Evolutionary conservation across 1,284 basidiomycete genomes (phyloP), one percentile per base, ranked within the genome.

Genomic region (Neotropicomus parvogracilis): DNA sequence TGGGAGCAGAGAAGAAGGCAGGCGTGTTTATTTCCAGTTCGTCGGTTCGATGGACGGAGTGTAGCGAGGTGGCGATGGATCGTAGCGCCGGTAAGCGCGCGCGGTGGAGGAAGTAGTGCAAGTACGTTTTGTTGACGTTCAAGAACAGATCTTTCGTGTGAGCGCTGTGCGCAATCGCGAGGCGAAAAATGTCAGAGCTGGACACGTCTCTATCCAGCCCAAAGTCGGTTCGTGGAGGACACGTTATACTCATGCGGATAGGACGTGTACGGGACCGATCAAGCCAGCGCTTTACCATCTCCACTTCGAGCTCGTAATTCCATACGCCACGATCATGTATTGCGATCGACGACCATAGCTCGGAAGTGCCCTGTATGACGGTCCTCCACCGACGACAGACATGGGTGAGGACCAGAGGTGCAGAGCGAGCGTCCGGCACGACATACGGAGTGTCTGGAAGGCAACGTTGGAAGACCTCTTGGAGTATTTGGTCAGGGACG

Each of bases 391-490:
- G 56, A 19, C 56, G 66, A 48, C 63, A 65, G 20, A 65, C 55
- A n/a, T 63, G 63, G 1, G 63, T 62, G 29, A 65, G 64, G 37
- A 68, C 45, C 4, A 65, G 48, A 2, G 63, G 63, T 32, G 64
- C 55, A 6, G 52, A 49, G 33, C 24, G 46, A 8, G 50, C 28
- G n/a, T 49, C 20, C 2, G 66, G 66, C 6, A 53, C 41, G 46
- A 62, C 14, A 38, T 59, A 65, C 12, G 40, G 46, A 3, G 42
- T 48, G 8, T 58, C 52, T 1, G 60, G 65, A 1, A 68, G 34
- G 19, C 65, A 65, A 19, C 44, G 50, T 17, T 40, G 53, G 29
- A 65, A 68, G 17, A 69, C 62, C 20, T 67, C 62, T 46, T 64
- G 64, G 5, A 68, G 59, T 1, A 65, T 24, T 46, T 65, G 62